Evolutionary conservation across 179 eudicot species (phyloP), one percentile per base, ranked within the genome.

Genomic region (Silene noctiflora): DNA sequence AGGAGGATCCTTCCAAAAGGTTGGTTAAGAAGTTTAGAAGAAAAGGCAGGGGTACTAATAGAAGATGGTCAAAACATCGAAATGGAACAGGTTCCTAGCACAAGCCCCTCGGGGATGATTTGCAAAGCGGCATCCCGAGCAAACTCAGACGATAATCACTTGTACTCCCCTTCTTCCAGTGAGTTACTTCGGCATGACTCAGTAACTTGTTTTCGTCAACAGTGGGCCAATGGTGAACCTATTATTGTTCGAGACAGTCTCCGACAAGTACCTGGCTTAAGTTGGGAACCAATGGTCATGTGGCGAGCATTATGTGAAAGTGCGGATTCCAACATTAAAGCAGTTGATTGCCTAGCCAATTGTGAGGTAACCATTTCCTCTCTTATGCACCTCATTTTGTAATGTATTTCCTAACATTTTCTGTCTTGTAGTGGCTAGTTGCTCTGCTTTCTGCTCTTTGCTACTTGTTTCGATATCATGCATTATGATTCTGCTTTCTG

Each of bases 271-370:
- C 69, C 82, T 78, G 97, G 99, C 20, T 82, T 95, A 68, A 95
- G 99, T 74, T 95, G 99, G 99, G 99, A 95, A 66, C 99, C 99
- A 16, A 90, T 78, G 88, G 98, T 91, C 11, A 90, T 95, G 94
- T 87, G 87, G 88, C 91, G 99, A 74, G 99, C 96, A 27, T 72
- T 86, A 8, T 83, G 91, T 80, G 93, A 90, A 65, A 81, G 81
- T 24, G 55, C 75, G 71, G 94, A 91, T 83, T 72, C 80, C 3
- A 77, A 62, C 6, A 82, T 85, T 56, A 87, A 87, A 88, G 95
- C 95, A 17, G 81, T 89, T 65, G 99, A 95, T 72, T 95, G 99
- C 67, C 84, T 95, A 71, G 87, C 87, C 72, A 89, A 87, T 65
- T 93, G 97, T 79, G 88, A 91, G 99, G 99, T 93, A 79, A 79